phyloP scores from a whole-genome alignment of 2,329 filamentous ascomycete species.

The Hymenoscyphus fructigenus region DNA sequence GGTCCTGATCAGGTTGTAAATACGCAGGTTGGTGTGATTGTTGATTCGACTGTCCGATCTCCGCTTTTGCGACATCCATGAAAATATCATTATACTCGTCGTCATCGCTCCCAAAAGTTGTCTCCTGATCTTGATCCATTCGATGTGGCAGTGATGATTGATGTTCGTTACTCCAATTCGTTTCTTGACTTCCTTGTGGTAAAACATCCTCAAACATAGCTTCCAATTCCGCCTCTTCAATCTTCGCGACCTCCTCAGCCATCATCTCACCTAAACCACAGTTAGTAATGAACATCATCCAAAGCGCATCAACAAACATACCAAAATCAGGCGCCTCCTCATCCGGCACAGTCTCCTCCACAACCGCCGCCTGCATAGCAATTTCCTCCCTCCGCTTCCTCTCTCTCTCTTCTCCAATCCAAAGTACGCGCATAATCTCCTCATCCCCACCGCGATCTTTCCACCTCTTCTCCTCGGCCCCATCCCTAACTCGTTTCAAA shows the following conservation, averaged over 20 bases:
- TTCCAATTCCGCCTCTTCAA: constrained; percentile 58
- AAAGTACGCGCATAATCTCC: constrained; percentile 45
- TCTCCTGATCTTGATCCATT: constrained; percentile 20
- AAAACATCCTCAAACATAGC: constrained; percentile 50
- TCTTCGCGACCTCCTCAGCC: constrained; percentile 50
- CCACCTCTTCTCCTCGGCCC: constrained; percentile 59
- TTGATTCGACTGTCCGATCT: constrained; percentile 34
- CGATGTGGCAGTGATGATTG: background rate
- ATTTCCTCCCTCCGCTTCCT: constrained; percentile 31
- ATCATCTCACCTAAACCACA: constrained; percentile 40
- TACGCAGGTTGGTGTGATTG: constrained; percentile 21
- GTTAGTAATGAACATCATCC: constrained; percentile 10
- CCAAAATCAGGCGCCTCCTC: constrained; percentile 18
- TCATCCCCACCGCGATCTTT: constrained; percentile 63
- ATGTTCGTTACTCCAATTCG: constrained; percentile 8
- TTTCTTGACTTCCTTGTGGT: constrained; percentile 35
- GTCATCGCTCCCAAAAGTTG: constrained; percentile 46
- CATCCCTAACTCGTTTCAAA: constrained; percentile 63
- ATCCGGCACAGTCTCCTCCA: constrained; percentile 17
- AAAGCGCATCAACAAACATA: constrained; percentile 10
- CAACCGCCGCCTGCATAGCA: constrained; percentile 9
- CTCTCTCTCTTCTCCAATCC: constrained; percentile 40
- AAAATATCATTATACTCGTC: constrained; percentile 65
- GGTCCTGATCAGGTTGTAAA: constrained; percentile 27
- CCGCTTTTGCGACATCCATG: constrained; percentile 59